phyloP scores from a whole-genome alignment of 352 stramenopile genomes.

The Globisporangium nodosum region DNA sequence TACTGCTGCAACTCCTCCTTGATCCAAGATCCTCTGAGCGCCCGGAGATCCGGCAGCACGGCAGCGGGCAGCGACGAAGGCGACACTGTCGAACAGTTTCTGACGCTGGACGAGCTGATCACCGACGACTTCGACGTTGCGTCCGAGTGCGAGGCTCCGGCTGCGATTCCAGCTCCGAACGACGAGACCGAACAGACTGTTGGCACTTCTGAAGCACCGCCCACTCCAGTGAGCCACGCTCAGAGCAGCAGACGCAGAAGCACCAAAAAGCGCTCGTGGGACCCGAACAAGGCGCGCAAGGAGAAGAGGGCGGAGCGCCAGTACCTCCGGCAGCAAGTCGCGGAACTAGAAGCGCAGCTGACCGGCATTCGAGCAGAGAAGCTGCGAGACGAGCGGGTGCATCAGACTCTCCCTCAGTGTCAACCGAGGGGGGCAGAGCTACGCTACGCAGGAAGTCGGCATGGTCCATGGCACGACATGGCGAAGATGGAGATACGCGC shows the following conservation, averaged over 20 bases:
- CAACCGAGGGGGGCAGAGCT: neutral
- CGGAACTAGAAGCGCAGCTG: conserved; percentile 32
- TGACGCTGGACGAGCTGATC: neutral
- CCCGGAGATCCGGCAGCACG: too few species aligned
- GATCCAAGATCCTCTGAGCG: too few species aligned
- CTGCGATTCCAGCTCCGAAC: too few species aligned
- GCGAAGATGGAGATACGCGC: conserved; percentile 22
- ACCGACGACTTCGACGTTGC: neutral
- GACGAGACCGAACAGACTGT: too few species aligned
- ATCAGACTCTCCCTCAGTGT: neutral
- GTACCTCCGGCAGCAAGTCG: conserved; percentile 38
- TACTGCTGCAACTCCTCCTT: neutral
- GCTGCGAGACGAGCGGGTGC: conserved; percentile 1
- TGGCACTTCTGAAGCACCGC: neutral
- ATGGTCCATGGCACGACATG: conserved; percentile 25
- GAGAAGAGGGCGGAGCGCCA: conserved; percentile 17
- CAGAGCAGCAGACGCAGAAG: neutral
- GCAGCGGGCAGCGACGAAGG: too few species aligned
- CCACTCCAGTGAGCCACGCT: neutral
- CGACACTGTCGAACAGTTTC: too few species aligned
- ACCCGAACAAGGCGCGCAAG: conserved; percentile 3
- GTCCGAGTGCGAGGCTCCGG: too few species aligned
- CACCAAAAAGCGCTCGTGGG: neutral
- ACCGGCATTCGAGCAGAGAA: conserved; percentile 23
- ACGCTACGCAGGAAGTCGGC: conserved; percentile 2